Base-by-base conservation (phyloP, 2,329 filamentous ascomycete species). In the Mycosphaerella sp. region DNA sequence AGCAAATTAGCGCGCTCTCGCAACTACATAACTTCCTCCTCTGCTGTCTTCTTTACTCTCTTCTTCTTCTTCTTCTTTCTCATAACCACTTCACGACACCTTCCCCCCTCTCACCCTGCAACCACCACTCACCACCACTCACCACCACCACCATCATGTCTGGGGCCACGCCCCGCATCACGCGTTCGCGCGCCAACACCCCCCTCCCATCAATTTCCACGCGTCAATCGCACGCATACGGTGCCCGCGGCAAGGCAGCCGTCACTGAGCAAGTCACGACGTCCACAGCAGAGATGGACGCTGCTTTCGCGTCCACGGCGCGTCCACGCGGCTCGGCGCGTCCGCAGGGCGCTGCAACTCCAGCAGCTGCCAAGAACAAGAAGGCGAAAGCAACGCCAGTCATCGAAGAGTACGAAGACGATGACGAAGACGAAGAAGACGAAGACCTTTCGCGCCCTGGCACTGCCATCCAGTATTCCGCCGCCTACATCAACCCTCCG, bases 211-310 rank as follows among this genome's bases (percentile, higher is more conserved):
- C 58, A 6, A 43, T 60, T 21, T 41, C 50, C 29, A 48, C 53
- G n/a, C 55, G 51, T 14, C 53, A 54, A 21, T 60, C 58, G 14
- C 52, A 55, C 49, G 56, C 58, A 46, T 61, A 61, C 44, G 59
- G 59, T 45, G 52, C 59, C 8, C 52, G 39, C 38, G 59, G 59
- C 45, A 59, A 56, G 41, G 57, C 57, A 26, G 31, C 53, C 6
- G 32, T 59, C n/a, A 36, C 46, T 17, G n/a, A 45, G n/a, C 59
- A 61, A 45, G 55, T 59, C 31, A 51, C 50, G 3, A 51, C 53
- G 6, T 51, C 49, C 9, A 39, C 23, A n/a, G 48, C 50, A 9
- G 50, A 57, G 8, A 42, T 61, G 23, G 53, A 59, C 23, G 52
- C 57, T 12, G 57, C 52, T 9, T 61, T 61, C 41, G 36, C 47